Evolutionary conservation across 202 grass and related monocot genomes (phyloP).

Genomic region (Cymbopogon flexuosus): DNA sequence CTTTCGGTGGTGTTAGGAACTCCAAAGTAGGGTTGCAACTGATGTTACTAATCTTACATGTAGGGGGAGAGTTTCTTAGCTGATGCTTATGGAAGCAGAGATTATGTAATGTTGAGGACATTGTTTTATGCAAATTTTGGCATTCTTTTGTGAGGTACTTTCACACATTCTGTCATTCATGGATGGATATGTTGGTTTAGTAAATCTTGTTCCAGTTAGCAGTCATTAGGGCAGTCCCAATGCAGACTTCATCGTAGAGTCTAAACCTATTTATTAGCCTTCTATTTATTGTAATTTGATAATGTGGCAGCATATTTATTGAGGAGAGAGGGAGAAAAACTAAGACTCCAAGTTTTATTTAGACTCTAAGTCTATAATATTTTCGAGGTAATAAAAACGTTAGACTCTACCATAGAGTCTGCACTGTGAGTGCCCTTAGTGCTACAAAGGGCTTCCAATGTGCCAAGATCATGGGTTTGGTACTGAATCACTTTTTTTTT

Average conservation of each 20-base stretch:
- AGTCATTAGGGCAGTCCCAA: no score
- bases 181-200: neutral
- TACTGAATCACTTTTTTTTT: neutral
- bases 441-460: neutral
- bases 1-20: neutral
- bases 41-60: conserved; percentile 17
- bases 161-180: neutral
- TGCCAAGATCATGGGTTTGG: neutral
- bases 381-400: no score
- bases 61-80: neutral
- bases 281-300: no score
- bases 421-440: no score
- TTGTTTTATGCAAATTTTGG: conserved; percentile 36
- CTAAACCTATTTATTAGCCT: no score
- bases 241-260: no score
- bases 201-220: neutral
- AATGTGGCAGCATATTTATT: no score
- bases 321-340: no score
- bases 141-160: neutral
- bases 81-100: conserved; percentile 12
- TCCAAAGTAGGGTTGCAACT: neutral
- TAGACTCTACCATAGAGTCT: no score
- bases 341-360: no score
- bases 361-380: no score
- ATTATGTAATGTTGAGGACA: conserved; percentile 15